Conservation (phyloP, 768 basidiomycete genomes). For the Stropharia rugosoannulata region DNA sequence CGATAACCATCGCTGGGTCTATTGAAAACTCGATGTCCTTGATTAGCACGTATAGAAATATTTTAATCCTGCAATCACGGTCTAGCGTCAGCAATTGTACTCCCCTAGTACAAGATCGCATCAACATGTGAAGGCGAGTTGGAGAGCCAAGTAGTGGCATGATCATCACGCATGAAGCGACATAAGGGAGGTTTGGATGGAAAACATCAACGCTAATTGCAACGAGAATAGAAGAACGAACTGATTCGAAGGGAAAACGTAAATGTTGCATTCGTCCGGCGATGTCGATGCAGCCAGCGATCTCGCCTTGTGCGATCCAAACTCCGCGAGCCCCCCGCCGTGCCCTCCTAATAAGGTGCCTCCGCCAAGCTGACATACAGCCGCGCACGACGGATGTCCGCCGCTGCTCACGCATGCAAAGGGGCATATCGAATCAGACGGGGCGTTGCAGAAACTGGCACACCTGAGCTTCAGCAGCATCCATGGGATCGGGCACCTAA, state of each 20-base stretch:
- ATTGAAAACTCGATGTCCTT: slow-evolving; percentile 56
- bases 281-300: background rate
- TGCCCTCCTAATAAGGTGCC: background rate
- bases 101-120: background rate
- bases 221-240: slow-evolving; percentile 7
- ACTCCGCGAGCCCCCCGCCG: slow-evolving; percentile 13
- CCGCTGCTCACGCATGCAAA: background rate
- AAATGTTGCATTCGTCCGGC: background rate
- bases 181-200: slow-evolving; percentile 21
- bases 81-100: slow-evolving; percentile 4
- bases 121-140: background rate
- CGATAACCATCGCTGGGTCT: slow-evolving; percentile 51
- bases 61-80: slow-evolving; percentile 51
- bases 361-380: background rate
- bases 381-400: background rate
- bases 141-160: background rate
- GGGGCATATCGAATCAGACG: background rate
- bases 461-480: too few relatives aligned
- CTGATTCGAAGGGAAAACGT: slow-evolving; percentile 4
- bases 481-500: too few relatives aligned
- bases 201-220: slow-evolving; percentile 22
- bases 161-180: slow-evolving; percentile 11
- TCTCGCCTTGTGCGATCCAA: background rate
- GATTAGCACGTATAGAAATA: slow-evolving; percentile 57
- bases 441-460: too few relatives aligned